phyloP scores from a whole-genome alignment of 2,329 filamentous ascomycete genomes.

The Kalmusia sp. region DNA sequence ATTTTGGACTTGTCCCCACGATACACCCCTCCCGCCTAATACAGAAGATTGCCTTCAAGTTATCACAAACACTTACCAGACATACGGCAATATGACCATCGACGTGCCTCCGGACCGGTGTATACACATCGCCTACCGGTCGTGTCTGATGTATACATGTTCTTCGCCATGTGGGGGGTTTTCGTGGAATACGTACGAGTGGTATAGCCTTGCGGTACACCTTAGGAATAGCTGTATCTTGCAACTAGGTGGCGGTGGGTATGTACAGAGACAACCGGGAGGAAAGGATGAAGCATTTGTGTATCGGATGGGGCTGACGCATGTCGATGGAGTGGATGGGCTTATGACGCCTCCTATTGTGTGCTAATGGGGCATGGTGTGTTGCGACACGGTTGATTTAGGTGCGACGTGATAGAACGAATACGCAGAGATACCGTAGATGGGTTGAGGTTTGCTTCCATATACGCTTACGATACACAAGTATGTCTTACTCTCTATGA shows the following conservation, averaged over 20 bases:
- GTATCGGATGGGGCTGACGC: constrained; percentile 4
- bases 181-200: neutral
- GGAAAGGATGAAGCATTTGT: neutral
- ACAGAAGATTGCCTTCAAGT: constrained; percentile 4
- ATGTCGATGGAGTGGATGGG: neutral
- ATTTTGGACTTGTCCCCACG: constrained; percentile 3
- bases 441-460: too few relatives aligned
- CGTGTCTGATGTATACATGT: constrained; percentile 6
- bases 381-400: too few relatives aligned
- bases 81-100: neutral
- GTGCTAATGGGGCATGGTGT: neutral
- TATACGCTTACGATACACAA: too few relatives aligned
- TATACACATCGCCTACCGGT: neutral
- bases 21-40: constrained; percentile 1
- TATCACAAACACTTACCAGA: neutral
- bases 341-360: constrained; percentile 4
- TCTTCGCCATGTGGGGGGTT: neutral
- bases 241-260: constrained; percentile 3
- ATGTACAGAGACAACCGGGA: constrained; percentile 1
- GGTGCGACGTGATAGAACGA: too few relatives aligned
- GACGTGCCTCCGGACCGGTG: constrained; percentile 1
- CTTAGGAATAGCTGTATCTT: neutral
- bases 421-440: too few relatives aligned
- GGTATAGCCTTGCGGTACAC: neutral
- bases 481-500: too few relatives aligned